phyloP scores from a whole-genome alignment of 2,329 filamentous ascomycete species.

The Fusarium nodosum region DNA sequence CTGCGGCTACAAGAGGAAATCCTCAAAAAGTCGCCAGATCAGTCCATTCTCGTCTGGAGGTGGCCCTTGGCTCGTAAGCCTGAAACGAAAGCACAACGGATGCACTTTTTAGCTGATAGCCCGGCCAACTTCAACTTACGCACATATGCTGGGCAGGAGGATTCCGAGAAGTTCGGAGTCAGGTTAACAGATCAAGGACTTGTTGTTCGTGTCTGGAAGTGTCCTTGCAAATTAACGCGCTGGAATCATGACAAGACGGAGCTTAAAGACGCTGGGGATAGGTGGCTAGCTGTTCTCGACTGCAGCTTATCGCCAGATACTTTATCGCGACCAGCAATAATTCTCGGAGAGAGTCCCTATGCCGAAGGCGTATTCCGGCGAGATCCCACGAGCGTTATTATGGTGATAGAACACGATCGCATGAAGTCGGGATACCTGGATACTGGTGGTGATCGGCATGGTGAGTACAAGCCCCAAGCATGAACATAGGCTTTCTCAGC shows the following conservation, averaged over 20 bases:
- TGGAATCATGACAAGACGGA: conserved; percentile 45
- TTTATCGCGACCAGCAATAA: conserved; percentile 46
- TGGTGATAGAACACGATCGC: conserved; percentile 48
- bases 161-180: conserved; percentile 43
- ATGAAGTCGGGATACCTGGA: conserved; percentile 44
- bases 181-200: conserved; percentile 44
- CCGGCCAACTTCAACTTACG: conserved; percentile 47
- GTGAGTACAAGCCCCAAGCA: conserved; percentile 18
- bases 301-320: conserved; percentile 49
- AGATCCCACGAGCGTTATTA: conserved; percentile 45
- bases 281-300: conserved; percentile 49
- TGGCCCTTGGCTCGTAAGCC: conserved; percentile 35
- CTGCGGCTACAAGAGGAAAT: conserved; percentile 55
- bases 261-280: conserved; percentile 38
- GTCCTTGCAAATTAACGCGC: conserved; percentile 44
- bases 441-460: conserved; percentile 36
- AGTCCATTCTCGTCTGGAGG: conserved; percentile 54
- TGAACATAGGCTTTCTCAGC: background rate
- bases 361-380: conserved; percentile 41
- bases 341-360: conserved; percentile 44
- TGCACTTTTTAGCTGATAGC: conserved; percentile 47
- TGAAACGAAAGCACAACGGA: conserved; percentile 36
- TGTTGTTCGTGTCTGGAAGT: conserved; percentile 48
- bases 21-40: conserved; percentile 52
- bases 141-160: conserved; percentile 47